Evolutionary conservation across 2,329 filamentous ascomycete species (phyloP).

Genomic region (Cadophora gregata): DNA sequence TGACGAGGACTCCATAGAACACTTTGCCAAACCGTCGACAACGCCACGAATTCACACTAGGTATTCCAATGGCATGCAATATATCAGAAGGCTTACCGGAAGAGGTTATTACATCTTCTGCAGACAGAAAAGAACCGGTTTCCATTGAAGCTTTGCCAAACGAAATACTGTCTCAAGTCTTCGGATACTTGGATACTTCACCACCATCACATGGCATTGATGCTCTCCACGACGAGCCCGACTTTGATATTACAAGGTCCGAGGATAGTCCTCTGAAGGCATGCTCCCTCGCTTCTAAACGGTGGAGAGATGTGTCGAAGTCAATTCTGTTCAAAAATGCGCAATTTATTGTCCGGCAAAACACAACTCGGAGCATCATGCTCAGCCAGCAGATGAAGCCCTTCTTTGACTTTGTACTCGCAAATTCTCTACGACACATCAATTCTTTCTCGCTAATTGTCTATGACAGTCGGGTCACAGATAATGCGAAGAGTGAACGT

Average conservation of each 20-base stretch:
- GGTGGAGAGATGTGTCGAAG: conserved; percentile 58
- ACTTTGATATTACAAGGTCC: conserved; percentile 49
- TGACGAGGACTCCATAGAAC: neutral
- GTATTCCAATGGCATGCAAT: neutral
- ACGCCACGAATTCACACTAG: neutral
- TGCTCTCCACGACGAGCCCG: conserved; percentile 56
- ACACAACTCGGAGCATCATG: conserved; percentile 27
- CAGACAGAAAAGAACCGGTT: neutral
- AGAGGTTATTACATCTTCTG: too few relatives aligned
- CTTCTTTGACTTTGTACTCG: conserved; percentile 47
- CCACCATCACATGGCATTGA: conserved; percentile 54
- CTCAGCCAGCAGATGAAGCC: conserved; percentile 34
- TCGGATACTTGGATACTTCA: conserved; percentile 57
- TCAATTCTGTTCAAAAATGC: conserved; percentile 64
- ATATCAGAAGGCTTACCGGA: neutral
- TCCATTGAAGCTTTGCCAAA: conserved; percentile 55
- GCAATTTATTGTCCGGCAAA: conserved; percentile 47
- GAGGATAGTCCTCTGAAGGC: conserved; percentile 57
- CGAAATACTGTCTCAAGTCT: conserved; percentile 64
- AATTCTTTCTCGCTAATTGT: conserved; percentile 54
- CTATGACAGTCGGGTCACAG: conserved; percentile 36
- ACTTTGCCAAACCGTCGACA: neutral
- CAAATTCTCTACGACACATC: conserved; percentile 48
- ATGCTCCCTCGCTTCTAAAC: conserved; percentile 57
- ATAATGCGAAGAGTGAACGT: conserved; percentile 23